phyloP scores from a whole-genome alignment of 257 asterid genomes.

The Agastache rugosa region DNA sequence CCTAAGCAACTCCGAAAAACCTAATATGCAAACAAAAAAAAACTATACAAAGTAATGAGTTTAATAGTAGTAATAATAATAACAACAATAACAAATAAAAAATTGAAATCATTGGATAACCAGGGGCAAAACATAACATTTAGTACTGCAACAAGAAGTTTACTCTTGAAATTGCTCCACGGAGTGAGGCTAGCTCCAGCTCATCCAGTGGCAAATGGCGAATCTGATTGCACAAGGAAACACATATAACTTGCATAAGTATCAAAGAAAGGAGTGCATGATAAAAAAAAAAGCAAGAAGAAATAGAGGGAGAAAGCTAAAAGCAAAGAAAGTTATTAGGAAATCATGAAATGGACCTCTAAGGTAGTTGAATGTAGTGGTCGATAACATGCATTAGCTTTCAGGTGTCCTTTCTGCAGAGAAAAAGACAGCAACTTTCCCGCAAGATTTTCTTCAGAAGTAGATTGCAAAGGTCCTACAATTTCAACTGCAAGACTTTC shows the following conservation, averaged over 20 bases:
- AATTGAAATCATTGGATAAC: conserved; percentile 8
- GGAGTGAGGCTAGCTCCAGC: conserved; percentile 97
- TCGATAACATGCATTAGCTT: conserved; percentile 77
- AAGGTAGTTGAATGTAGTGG: conserved; percentile 87
- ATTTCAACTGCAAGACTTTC: conserved; percentile 91
- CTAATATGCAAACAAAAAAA: conserved; percentile 24
- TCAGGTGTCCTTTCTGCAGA: conserved; percentile 95
- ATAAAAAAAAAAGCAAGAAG: background rate
- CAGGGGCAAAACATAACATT: conserved; percentile 27
- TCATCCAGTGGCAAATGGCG: conserved; percentile 96
- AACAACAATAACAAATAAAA: background rate
- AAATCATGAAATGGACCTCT: conserved; percentile 66
- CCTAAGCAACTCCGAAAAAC: conserved; percentile 14
- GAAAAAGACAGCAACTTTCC: conserved; percentile 86
- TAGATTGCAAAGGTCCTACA: conserved; percentile 85
- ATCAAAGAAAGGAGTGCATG: conserved; percentile 26
- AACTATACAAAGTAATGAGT: conserved; percentile 31
- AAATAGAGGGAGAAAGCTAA: conserved; percentile 13
- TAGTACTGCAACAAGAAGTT: conserved; percentile 33
- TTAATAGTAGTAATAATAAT: background rate
- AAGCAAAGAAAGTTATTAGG: conserved; percentile 27
- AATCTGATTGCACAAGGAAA: conserved; percentile 60
- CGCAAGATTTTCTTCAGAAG: conserved; percentile 75
- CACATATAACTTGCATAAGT: conserved; percentile 25
- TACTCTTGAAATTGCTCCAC: conserved; percentile 95